These are phyloP conservation scores for Talaromyces funiculosus DNA, from an alignment of 2,329 filamentous ascomycete species.

Conservation along the genomic window DNA sequence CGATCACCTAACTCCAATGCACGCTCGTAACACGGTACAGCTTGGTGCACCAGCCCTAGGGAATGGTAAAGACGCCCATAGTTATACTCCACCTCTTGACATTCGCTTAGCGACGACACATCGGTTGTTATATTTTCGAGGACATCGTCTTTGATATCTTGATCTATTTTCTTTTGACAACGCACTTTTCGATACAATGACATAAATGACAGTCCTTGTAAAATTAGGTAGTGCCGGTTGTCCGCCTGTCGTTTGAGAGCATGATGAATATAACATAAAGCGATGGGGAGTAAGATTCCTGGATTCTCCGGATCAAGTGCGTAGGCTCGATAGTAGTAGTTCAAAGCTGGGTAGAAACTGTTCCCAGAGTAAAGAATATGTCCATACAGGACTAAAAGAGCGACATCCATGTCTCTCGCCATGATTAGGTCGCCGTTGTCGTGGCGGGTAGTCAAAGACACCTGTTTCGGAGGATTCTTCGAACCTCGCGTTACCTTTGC, in stretches of 20 bases:
- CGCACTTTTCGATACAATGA: constrained; percentile 65
- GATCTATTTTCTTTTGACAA: constrained; percentile 27
- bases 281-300: constrained; percentile 74
- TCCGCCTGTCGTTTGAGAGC: constrained; percentile 83
- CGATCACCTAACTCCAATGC: constrained; percentile 48
- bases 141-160: background rate
- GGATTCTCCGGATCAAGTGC: constrained; percentile 69
- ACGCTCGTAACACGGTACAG: constrained; percentile 64
- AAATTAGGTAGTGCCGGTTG: constrained; percentile 80
- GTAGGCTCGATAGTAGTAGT: constrained; percentile 76
- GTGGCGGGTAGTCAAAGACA: constrained; percentile 35
- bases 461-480: constrained; percentile 37
- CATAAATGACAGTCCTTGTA: constrained; percentile 79
- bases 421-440: constrained; percentile 31
- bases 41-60: constrained; percentile 66
- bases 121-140: background rate
- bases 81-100: constrained; percentile 78
- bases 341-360: constrained; percentile 76
- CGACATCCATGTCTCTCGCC: constrained; percentile 61
- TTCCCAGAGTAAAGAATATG: constrained; percentile 82
- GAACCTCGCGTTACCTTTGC: constrained; percentile 16
- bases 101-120: constrained; percentile 40
- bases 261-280: constrained; percentile 79
- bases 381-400: constrained; percentile 80
- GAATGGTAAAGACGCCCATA: constrained; percentile 70